Evolutionary conservation across 139 green algal species (phyloP), one percentile per base, ranked within the genome.

Genomic region (Mesostigma viride): DNA sequence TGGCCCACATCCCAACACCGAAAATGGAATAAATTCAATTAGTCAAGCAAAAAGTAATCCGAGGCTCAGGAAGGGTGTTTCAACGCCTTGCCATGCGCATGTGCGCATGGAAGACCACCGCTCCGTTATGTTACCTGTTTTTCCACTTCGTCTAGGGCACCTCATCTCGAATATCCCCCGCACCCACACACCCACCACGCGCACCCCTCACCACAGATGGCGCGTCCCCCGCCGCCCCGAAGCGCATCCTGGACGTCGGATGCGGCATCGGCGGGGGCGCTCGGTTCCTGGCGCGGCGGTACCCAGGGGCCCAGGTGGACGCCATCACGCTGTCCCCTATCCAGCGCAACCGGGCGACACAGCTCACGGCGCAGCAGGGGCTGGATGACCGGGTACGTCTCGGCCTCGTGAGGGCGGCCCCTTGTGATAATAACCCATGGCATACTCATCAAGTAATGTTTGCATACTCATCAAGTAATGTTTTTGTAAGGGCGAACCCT

Each of bases 241-340:
- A 75, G 22, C 71, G 48, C 20, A 83, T 97, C 30, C 74, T 97
- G 20, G 91, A 97, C 66, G 90, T 95, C 28, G 91, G 91, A 6
- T 97, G 91, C 74, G 91, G 91, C 40, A 92, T 97, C 74, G 91
- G 91, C 3, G 91, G 91, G 57, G 92, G 85, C 46, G 90, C 83
- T 20, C 81, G 91, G 20, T 80, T 86, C 63, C 73, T 97, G 33
- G 90, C 89, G 8, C 77, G 79, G 46, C 84, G 82, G 58, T 92
- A 91, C 66, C n/a, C n/a, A 79, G 30, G 87, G 17, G 83, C 86
- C 3, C 35, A 78, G 17, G 83, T 95, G 1, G 77, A 81, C 86
- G 88, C 88, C 59, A 95, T 97, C 78, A 96, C 91, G 0, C 74
- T 97, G 33, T 95, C 87, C 0, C 78, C 81, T 28, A 86, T 86